Base-by-base conservation (phyloP, 495 filamentous ascomycete genomes). In the Penicillium paxilli region DNA sequence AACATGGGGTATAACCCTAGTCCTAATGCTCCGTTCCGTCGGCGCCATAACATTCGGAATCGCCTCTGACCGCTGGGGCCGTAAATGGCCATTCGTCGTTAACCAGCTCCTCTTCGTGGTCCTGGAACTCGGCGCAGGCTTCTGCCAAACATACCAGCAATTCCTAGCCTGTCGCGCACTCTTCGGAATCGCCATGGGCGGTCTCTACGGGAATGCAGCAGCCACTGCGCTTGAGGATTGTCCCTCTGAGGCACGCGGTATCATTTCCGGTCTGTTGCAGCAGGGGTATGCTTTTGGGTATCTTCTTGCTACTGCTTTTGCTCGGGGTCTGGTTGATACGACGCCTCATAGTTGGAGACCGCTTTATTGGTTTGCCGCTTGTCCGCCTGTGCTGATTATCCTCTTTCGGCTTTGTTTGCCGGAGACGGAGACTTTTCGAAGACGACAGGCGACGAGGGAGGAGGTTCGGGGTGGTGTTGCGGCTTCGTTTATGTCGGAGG, bases 251-350 rank as follows among this genome's bases (percentile, higher is more conserved):
- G 84, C 89, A 2, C 75, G 90, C 47, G 91, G 91, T 58, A 75
- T 96, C 30, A 73, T 96, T 26, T 89, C 85, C 12, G 91, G 91
- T 44, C 81, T 96, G 60, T 77, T 94, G 17, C 91, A 96, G 68
- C 90, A 96, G 66, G 91, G 91, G 3, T 96, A 94, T 63, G 89
- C 91, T 1, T 91, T 94, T 70, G 91, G 91, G 3, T 96, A 93
- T 61, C 76, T 96, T 0, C 79, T 96, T 0, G 89, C 89, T 0
- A 83, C 89, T 0, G 89, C 86, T 9, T 93, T 94, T 64, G 81
- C 90, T 1, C 77, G 88, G 25, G 89, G 73, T 5, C 73, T 91
- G 1, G 89, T 92, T 10, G 72, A 85, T 58, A 89, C 86, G 2
- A 91, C 89, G 1, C 60, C 81, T 5, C 85, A 91, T 58, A 86